These are phyloP conservation scores for Verticillium tricorpus DNA, from an alignment of 2,329 filamentous ascomycete species.

Conservation along the genomic window DNA sequence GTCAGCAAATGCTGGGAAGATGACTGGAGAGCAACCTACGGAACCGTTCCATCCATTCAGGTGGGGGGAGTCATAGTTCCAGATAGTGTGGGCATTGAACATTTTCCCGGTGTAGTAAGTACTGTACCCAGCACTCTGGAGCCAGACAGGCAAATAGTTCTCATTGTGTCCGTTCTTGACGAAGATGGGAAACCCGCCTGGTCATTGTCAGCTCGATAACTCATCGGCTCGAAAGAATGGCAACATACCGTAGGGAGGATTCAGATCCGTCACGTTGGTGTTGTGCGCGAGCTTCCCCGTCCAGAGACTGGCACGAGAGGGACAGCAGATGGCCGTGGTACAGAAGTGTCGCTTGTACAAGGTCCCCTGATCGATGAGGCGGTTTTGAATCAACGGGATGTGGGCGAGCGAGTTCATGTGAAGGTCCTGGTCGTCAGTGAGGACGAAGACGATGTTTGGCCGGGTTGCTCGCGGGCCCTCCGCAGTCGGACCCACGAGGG, in stretches of 20 bases:
- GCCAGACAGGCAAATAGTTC: conserved; percentile 45
- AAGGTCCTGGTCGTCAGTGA: conserved; percentile 64
- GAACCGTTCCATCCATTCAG: conserved; percentile 54
- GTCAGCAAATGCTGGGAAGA: not conserved
- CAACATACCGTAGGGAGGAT: conserved; percentile 49
- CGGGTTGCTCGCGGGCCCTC: conserved; percentile 1
- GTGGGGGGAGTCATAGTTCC: conserved; percentile 46
- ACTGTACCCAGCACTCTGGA: conserved; percentile 45
- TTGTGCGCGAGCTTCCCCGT: conserved; percentile 61
- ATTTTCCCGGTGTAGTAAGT: conserved; percentile 54
- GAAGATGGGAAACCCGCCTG: conserved; percentile 43
- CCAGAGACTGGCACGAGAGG: conserved; percentile 56
- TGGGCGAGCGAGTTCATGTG: conserved; percentile 57
- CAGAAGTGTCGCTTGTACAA: conserved; percentile 58
- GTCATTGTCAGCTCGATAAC: conserved; percentile 11
- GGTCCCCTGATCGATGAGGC: conserved; percentile 52
- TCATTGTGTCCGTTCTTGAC: conserved; percentile 44
- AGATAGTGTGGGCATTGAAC: conserved; percentile 44
- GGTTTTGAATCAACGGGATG: conserved; percentile 49
- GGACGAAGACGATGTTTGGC: conserved; percentile 60
- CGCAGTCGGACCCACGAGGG: conserved; percentile 2
- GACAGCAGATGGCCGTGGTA: conserved; percentile 61
- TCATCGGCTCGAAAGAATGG: conserved; percentile 28
- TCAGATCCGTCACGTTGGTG: conserved; percentile 54
- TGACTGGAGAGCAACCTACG: not conserved